These are phyloP conservation scores for Populus hybrid DNA, from an alignment of 441 rosid genomes.

Conservation along the genomic window DNA sequence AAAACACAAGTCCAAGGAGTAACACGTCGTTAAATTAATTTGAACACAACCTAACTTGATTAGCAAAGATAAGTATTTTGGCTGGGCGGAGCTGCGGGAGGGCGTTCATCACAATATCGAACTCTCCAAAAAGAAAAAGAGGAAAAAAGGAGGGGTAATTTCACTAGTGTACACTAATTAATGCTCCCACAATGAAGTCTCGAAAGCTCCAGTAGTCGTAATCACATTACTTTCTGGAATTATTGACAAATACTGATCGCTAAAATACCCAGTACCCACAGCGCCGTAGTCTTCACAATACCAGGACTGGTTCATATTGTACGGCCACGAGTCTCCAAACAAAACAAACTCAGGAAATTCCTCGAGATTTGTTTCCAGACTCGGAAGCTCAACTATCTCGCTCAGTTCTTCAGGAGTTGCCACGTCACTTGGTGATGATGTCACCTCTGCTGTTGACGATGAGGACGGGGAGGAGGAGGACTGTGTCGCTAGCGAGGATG, in stretches of 20 bases:
- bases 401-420: constrained; percentile 15
- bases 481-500: background rate
- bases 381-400: constrained; percentile 24
- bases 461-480: constrained; percentile 22
- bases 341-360: constrained; percentile 39
- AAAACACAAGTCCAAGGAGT: background rate
- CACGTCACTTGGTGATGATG: background rate
- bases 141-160: background rate
- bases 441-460: constrained; percentile 16
- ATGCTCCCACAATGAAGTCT: constrained; percentile 28
- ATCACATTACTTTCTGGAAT: constrained; percentile 24
- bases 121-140: background rate
- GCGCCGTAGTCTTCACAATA: constrained; percentile 30
- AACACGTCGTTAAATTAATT: background rate
- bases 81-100: background rate
- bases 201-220: constrained; percentile 15
- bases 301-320: constrained; percentile 13
- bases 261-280: background rate
- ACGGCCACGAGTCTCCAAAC: constrained; percentile 42
- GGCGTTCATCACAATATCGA: background rate
- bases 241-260: constrained; percentile 18
- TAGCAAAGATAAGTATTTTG: background rate
- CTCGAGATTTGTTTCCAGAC: constrained; percentile 32
- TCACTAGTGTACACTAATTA: constrained; percentile 4
- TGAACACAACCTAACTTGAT: background rate